Base-by-base conservation (phyloP, 805 yeast genomes). In the Candida berthetii region DNA sequence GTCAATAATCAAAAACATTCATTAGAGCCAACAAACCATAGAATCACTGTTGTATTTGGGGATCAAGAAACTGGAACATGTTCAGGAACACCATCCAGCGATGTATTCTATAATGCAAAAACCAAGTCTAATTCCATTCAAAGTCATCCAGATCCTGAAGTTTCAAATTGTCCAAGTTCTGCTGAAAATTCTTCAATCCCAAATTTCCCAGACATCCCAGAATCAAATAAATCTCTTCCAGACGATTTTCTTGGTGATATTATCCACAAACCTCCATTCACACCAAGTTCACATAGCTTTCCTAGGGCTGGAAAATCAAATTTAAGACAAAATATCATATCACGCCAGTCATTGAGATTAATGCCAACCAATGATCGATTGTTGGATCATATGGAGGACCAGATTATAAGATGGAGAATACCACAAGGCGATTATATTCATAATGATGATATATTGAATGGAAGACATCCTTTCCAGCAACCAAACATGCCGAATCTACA, bases 381-480 rank as follows among this genome's bases (percentile, higher is more conserved):
- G 7, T 44, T 53, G 24, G 58, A 55, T 10, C 44, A 48, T 31
- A 63, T 65, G 69, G 71, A 66, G 40, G 65, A 63, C 10, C 53
- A 60, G 36, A 43, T 67, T 31, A 50, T 61, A 1, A 52, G 69
- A 20, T 66, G 66, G 66, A 53, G 61, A 32, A 56, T 66, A 3
- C 54, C 65, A 3, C 50, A 42, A 27, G 48, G 60, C 13, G 51
- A 56, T 18, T 49, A 49, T 32, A 53, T 41, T 18, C 58, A 51
- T 16, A 60, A 54, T 24, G 59, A 53, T 20, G 59, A 53, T 20
- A 50, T 60, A 10, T 45, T 66, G 31, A 53, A 50, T 32, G 68
- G 68, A 1, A 48, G 42, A 9, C 71, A 66, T 41, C 61, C 64
- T 0, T 65, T 40, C 29, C 60, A 56, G n/a, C 66, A 39, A 13